Evolutionary conservation across 2,329 filamentous ascomycete genomes (phyloP), one percentile per base, ranked within the genome.

Genomic region (Coniochaeta pulveracea): DNA sequence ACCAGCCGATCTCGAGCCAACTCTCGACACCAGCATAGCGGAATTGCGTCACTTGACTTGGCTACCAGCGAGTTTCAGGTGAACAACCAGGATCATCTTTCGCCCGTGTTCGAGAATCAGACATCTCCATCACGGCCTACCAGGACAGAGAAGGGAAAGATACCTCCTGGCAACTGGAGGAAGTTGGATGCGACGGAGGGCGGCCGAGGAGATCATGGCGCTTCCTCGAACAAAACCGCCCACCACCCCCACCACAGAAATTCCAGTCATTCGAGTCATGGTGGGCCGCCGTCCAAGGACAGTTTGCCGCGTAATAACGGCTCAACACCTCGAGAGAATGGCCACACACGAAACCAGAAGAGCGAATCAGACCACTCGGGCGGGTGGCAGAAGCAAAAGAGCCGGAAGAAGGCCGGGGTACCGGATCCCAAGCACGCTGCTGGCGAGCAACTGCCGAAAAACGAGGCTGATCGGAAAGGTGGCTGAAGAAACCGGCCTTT

Each of bases 71-170:
- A 57, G 14, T 54, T 57, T 15, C 43, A 60, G 52, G 56, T 34
- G 47, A 52, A 4, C 52, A 58, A 7, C 7, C 48, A 61, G 32
- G 61, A 64, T 26, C 68, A 66, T 43, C 62, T 88, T 3, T 86
- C 82, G 1, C 82, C 82, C 1, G 81, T 86, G 1, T 80, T 80
- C 34, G 82, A 86, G 56, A 69, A 72, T 5, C 66, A 70, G n/a
- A 80, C 77, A 0, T 78, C 80, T 3, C 84, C 81, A n/a, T n/a
- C n/a, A n/a, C n/a, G n/a, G n/a, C n/a, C n/a, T n/a, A n/a, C n/a
- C n/a, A n/a, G n/a, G n/a, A n/a, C n/a, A n/a, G n/a, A n/a, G n/a
- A n/a, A n/a, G n/a, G n/a, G n/a, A n/a, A n/a, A n/a, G n/a, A n/a
- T n/a, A n/a, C n/a, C n/a, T n/a, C n/a, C n/a, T n/a, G n/a, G n/a